These are phyloP conservation scores for Pleurotus djamor DNA, from an alignment of 768 basidiomycete genomes.

Conservation along the genomic window DNA sequence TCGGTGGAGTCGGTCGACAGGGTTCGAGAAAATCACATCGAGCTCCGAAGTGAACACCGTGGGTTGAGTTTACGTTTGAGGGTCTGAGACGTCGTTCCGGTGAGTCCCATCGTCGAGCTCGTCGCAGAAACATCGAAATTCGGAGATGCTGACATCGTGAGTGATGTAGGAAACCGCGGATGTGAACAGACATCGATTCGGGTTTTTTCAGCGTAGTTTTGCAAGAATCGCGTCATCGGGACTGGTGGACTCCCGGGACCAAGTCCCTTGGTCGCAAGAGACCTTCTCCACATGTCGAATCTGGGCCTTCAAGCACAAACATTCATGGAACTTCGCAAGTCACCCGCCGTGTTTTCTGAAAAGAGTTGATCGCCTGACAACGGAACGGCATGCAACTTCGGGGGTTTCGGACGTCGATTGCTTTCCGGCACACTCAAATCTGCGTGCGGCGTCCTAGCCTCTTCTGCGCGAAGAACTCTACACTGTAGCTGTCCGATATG, in stretches of 20 bases:
- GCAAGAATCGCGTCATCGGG: neutral
- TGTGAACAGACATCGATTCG: neutral
- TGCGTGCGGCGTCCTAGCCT: too few species aligned
- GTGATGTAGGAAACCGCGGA: neutral
- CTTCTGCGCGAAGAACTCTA: too few species aligned
- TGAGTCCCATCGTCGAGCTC: neutral
- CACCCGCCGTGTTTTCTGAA: too few species aligned
- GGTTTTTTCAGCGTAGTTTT: neutral
- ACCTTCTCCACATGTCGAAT: too few species aligned
- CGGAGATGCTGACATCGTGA: neutral
- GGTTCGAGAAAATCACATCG: neutral
- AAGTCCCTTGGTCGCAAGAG: too few species aligned
- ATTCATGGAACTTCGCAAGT: too few species aligned
- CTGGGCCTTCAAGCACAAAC: too few species aligned
- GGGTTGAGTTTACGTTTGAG: neutral
- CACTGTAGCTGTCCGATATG: too few species aligned
- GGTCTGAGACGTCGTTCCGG: neutral
- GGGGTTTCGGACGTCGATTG: too few species aligned
- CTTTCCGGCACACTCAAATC: too few species aligned
- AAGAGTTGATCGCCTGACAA: too few species aligned
- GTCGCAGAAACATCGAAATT: neutral
- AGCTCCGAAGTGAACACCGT: neutral
- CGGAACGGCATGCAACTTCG: too few species aligned
- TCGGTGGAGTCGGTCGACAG: neutral
- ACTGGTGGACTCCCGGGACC: neutral